phyloP scores from a whole-genome alignment of 139 green algal species.

The Penium margaritaceum region DNA sequence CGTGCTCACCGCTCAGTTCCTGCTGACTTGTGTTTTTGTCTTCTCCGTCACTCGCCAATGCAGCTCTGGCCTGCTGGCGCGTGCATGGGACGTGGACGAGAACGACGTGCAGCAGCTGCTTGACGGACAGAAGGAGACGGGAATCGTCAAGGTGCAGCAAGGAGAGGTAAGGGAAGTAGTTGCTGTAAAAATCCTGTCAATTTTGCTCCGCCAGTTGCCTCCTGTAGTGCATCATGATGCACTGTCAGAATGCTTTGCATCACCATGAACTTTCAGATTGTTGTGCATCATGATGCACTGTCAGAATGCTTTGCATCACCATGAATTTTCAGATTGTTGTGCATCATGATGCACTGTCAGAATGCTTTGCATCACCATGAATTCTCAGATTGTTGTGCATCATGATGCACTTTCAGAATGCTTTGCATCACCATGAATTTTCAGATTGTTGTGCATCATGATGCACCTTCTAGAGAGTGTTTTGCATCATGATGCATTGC shows the following conservation, averaged over 20 bases:
- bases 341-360: no score
- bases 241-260: neutral
- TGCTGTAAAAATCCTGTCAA: neutral
- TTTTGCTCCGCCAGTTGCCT: neutral
- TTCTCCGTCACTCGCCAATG: neutral
- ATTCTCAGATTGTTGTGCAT: no score
- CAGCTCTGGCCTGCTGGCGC: constrained; percentile 23
- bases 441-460: no score
- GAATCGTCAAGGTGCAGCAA: constrained; percentile 27
- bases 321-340: constrained; percentile 1
- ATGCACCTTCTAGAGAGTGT: no score
- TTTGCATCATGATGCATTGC: no score
- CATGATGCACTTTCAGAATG: no score
- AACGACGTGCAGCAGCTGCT: constrained; percentile 30
- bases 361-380: no score
- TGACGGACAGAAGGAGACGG: constrained; percentile 9
- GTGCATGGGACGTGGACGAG: constrained; percentile 37
- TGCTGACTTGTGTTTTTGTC: neutral
- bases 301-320: neutral
- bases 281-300: neutral
- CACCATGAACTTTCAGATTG: no score
- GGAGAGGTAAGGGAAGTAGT: neutral
- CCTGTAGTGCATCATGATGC: neutral
- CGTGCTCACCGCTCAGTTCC: no score
- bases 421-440: no score